Percentiles rank a stretch among this genome's conserved stretches.
These are phyloP conservation scores for Lepidium sativum DNA, from an alignment of 345 rosid genomes.

Conservation along the genomic window DNA sequence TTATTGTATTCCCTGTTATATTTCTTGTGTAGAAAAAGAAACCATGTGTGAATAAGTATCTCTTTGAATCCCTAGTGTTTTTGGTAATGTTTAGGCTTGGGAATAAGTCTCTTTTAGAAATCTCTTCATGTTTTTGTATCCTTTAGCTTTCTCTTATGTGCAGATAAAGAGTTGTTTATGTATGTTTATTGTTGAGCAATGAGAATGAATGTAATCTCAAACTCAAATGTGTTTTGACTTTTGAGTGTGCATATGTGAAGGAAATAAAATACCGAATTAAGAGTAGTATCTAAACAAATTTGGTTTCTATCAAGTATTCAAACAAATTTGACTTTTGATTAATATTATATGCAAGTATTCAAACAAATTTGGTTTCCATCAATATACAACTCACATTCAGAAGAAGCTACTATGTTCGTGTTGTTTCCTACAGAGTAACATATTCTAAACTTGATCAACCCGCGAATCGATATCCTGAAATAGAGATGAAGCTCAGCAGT, in stretches of 20 bases:
- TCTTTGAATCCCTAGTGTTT: background rate
- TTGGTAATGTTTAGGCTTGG: background rate
- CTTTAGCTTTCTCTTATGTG: background rate
- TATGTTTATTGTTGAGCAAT: background rate
- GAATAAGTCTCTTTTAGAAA: background rate
- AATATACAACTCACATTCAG: background rate
- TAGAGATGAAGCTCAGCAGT: background rate
- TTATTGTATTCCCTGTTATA: background rate
- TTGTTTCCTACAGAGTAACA: background rate
- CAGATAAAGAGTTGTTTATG: background rate
- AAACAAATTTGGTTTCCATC: background rate
- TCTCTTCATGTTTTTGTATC: constrained; percentile 1
- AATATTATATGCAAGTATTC: background rate
- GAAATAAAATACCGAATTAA: background rate
- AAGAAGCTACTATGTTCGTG: background rate
- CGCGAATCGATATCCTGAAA: background rate
- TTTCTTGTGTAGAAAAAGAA: background rate
- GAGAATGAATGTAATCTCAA: background rate
- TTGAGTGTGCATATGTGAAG: background rate
- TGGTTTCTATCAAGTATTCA: too few species aligned
- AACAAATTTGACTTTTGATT: too few species aligned
- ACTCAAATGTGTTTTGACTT: background rate
- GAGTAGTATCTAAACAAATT: background rate
- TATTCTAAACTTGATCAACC: background rate
- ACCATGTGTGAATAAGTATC: background rate